Percentiles rank a stretch among this genome's conserved stretches.
phyloP scores from a whole-genome alignment of 192 early-diverging fungal genomes.

The Piromyces finnis region DNA sequence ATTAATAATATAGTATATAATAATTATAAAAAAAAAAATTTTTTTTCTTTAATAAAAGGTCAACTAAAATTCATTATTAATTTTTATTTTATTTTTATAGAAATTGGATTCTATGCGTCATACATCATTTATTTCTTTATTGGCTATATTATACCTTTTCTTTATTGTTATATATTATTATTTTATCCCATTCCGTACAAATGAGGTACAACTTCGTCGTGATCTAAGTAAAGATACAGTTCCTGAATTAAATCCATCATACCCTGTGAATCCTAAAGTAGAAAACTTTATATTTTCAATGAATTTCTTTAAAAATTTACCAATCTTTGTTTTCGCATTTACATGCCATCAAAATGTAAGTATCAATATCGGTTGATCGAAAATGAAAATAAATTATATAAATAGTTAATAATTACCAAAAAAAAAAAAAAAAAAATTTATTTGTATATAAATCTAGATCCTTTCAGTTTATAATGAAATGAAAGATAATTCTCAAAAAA shows the following conservation, averaged over 20 bases:
- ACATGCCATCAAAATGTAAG: conserved; percentile 96
- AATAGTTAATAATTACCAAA: too few relatives aligned
- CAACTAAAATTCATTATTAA: too few relatives aligned
- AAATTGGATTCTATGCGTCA: conserved; percentile 78
- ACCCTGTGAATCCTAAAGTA: conserved; percentile 9
- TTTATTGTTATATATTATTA: conserved; percentile 68
- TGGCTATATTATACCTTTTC: conserved; percentile 70
- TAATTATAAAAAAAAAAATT: too few relatives aligned
- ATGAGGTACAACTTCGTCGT: too few relatives aligned
- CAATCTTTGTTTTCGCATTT: conserved; percentile 97
- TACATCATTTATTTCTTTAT: conserved; percentile 70
- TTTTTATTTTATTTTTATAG: conserved; percentile 17
- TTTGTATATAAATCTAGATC: too few relatives aligned
- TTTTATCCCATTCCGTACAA: conserved; percentile 16
- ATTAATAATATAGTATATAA: background rate
- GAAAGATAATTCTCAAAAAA: conserved; percentile 53
- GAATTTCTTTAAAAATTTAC: conserved; percentile 55
- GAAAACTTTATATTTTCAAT: conserved; percentile 32
- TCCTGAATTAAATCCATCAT: conserved; percentile 3
- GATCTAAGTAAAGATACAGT: background rate
- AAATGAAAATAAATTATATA: too few relatives aligned
- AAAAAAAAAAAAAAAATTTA: too few relatives aligned
- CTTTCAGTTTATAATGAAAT: conserved; percentile 94
- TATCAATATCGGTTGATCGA: too few relatives aligned
- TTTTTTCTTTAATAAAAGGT: too few relatives aligned